Evolutionary conservation across 2,329 filamentous ascomycete genomes (phyloP), one percentile per base, ranked within the genome.

Genomic region (Calonectria pauciramosa): DNA sequence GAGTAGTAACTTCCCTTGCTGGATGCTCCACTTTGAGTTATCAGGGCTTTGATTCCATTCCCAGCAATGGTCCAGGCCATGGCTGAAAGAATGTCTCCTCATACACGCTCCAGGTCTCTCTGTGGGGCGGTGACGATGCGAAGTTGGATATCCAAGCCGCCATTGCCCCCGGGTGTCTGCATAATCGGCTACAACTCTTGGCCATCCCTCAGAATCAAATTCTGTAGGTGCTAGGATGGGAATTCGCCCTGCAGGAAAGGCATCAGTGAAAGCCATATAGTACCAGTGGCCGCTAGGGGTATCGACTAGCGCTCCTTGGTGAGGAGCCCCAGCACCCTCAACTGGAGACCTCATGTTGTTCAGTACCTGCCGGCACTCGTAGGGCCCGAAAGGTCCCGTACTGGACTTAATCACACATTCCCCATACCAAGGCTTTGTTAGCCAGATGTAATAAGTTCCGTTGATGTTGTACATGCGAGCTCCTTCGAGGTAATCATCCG

Each of bases 291-390:
- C 89, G 9, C 85, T 81, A 1, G 86, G 86, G 0, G 89, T 90
- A 32, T 90, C 85, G 1, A 92, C 86, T 3, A 92, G 82, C 18
- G 88, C 87, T 0, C 91, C 91, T 79, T 93, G 91, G 72, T 91
- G 89, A 0, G 88, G 86, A 16, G 80, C 81, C 1, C 89, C 89
- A 0, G 86, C 85, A 13, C 83, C 56, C 0, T 84, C 66, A 0
- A 91, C 78, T 0, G 89, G 88, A 0, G 86, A 82, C 0, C 76
- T 52, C 14, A 89, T 84, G 41, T 82, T 78, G 18, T 87, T 79
- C 14, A 88, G 82, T 0, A 92, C 83, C 0, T 86, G 77, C 16
- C 86, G 84, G 13, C 80, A 77, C 26, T 86, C 85, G 75, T 91
- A 92, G 0, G 89, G 88, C 0, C 91, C 90, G 76, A 85, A 90